phyloP scores from a whole-genome alignment of 768 basidiomycete genomes.

The Clathrus columnatus region DNA sequence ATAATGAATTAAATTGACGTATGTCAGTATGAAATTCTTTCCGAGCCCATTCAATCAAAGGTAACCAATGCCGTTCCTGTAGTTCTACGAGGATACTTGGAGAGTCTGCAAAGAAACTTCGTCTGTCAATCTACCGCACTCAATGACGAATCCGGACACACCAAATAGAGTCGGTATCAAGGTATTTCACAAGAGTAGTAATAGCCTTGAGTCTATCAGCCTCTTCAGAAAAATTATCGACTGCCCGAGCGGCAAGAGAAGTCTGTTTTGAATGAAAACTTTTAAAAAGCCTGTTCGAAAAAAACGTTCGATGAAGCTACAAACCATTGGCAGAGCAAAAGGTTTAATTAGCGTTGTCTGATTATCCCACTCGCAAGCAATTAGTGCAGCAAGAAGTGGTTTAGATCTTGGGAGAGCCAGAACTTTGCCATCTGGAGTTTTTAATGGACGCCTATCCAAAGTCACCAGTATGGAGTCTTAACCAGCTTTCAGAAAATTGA shows the following conservation, averaged over 20 bases:
- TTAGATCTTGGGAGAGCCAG: constrained; percentile 66
- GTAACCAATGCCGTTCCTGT: constrained; percentile 82
- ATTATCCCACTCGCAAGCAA: constrained; percentile 96
- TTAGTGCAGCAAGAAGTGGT: constrained; percentile 65
- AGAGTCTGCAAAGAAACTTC: constrained; percentile 74
- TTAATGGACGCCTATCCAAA: constrained; percentile 76
- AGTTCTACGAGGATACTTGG: constrained; percentile 68
- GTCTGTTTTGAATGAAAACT: constrained; percentile 46
- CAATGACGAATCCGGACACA: constrained; percentile 23
- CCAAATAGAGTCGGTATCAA: constrained; percentile 95
- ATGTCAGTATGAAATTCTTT: constrained; percentile 61
- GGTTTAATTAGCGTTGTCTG: constrained; percentile 80
- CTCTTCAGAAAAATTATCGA: constrained; percentile 64
- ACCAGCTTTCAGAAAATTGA: constrained; percentile 12
- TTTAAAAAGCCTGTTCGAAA: background rate
- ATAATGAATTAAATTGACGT: constrained; percentile 58
- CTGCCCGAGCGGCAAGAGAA: constrained; percentile 79
- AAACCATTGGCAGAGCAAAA: constrained; percentile 85
- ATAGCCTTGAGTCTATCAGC: constrained; percentile 52
- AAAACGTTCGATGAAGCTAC: constrained; percentile 18
- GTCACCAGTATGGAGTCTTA: constrained; percentile 49
- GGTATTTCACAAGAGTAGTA: constrained; percentile 64
- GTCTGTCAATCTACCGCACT: background rate
- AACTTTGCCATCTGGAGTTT: constrained; percentile 78
- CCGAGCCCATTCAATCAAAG: constrained; percentile 72